phyloP scores from a whole-genome alignment of 1,284 basidiomycete species.

The Mycena citricolor region DNA sequence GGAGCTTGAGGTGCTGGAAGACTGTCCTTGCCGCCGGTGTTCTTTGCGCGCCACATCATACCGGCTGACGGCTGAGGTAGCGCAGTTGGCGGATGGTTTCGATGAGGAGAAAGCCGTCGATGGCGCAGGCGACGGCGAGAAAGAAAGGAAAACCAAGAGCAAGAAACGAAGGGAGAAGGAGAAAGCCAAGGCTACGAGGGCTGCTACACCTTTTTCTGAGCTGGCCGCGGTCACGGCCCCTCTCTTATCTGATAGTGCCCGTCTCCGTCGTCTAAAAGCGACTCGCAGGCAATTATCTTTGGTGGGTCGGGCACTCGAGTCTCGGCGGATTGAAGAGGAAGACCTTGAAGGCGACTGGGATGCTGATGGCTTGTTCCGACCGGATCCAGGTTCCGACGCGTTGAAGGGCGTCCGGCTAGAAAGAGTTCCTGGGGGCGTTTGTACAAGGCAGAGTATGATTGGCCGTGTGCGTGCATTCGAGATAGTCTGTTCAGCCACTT shows the following conservation, averaged over 20 bases:
- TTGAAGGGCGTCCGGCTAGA: constrained; percentile 74
- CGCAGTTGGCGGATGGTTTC: constrained; percentile 39
- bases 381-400: not conserved
- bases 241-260: no score
- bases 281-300: constrained; percentile 59
- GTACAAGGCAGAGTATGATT: constrained; percentile 86
- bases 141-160: no score
- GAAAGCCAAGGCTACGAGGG: not conserved
- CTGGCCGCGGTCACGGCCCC: no score
- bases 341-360: constrained; percentile 20
- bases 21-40: constrained; percentile 83
- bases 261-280: constrained; percentile 53
- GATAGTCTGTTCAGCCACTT: constrained; percentile 6
- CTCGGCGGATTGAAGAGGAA: constrained; percentile 78
- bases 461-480: constrained; percentile 59
- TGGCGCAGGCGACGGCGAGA: not conserved
- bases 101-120: no score
- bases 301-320: constrained; percentile 65
- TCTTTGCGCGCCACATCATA: constrained; percentile 70
- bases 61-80: constrained; percentile 58
- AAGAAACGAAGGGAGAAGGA: not conserved
- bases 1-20: constrained; percentile 76
- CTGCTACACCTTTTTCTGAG: no score
- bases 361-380: not conserved
- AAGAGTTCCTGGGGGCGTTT: constrained; percentile 69